phyloP scores from a whole-genome alignment of 1,139 yeast genomes.

The Debaryomycetaceae sp. region DNA sequence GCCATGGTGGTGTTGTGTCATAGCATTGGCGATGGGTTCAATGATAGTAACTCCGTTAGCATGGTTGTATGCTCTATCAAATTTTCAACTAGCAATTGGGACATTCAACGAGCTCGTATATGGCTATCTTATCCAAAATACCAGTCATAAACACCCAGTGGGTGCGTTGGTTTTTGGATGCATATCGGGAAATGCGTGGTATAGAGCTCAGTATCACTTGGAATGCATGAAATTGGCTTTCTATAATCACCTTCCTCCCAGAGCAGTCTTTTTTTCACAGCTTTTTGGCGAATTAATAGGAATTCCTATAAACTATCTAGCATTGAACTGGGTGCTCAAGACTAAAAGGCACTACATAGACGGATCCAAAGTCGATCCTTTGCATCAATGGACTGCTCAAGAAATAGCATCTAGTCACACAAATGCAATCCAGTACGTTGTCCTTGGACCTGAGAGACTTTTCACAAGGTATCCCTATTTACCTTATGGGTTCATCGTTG shows the following conservation, averaged over 20 bases:
- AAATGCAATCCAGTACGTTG: constrained; percentile 48
- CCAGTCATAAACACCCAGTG: constrained; percentile 38
- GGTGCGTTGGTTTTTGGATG: constrained; percentile 50
- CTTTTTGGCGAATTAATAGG: constrained; percentile 50
- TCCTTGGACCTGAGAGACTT: constrained; percentile 44
- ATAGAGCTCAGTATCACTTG: constrained; percentile 47
- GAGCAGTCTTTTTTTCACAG: constrained; percentile 45
- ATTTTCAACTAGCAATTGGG: constrained; percentile 50
- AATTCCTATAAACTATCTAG: constrained; percentile 46
- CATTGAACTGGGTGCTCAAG: constrained; percentile 42
- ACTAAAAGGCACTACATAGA: constrained; percentile 35
- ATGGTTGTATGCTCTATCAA: constrained; percentile 49
- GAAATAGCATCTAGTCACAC: constrained; percentile 37
- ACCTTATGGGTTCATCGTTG: constrained; percentile 44
- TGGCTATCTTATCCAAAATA: constrained; percentile 41
- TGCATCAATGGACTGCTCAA: constrained; percentile 55
- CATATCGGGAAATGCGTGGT: constrained; percentile 53
- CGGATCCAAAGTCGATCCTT: constrained; percentile 39
- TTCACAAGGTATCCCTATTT: constrained; percentile 38
- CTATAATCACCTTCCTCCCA: constrained; percentile 48
- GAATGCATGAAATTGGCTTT: constrained; percentile 49
- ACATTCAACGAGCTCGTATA: constrained; percentile 48
- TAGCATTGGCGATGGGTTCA: constrained; percentile 41
- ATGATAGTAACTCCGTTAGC: constrained; percentile 47
- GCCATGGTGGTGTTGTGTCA: constrained; percentile 48